Evolutionary conservation across 257 asterid species (phyloP), one percentile per base, ranked within the genome.

Genomic region (Fraxinus excelsior): DNA sequence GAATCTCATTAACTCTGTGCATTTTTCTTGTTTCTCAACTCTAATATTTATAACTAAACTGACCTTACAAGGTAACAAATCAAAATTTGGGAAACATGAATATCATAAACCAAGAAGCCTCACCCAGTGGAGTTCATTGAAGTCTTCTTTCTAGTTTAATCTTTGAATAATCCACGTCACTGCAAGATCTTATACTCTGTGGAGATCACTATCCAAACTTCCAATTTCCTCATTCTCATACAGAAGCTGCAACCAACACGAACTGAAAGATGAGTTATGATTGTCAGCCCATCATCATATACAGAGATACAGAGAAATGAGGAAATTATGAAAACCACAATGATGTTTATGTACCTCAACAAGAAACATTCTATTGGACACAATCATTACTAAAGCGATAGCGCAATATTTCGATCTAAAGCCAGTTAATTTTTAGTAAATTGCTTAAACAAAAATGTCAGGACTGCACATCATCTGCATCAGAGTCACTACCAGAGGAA

Each of bases 401-500:
- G 46, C 40, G 4, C 8, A 19, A 62, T 62, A 5, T 25, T 56
- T n/a, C 4, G 4, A 62, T 62, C 68, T 18, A 25, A 23, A 23
- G 6, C 68, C 34, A 26, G 68, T 62, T 25, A 25, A 62, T 62
- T 62, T 23, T 60, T 25, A 60, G 67, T 32, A 60, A 13, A 23
- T 23, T 60, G 28, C 13, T 60, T 25, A 25, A 62, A 25, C 32
- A 23, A 62, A 83, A 23, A 34, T 26, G 56, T 91, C 88, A 92
- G 77, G 97, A 92, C 79, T 91, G 97, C 8, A 97, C 99, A 72
- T 93, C 97, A 82, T 91, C 97, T 19, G 96, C 97, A 81, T 89
- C 97, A 0, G 99, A 93, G 68, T 93, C 98, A 80, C 99, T 93
- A 74, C 97, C 99, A 13, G 97, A 89, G 35, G 99, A 96, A 84